These are phyloP conservation scores for Bremia lactucae DNA, from an alignment of 352 stramenopile genomes.

Conservation along the genomic window DNA sequence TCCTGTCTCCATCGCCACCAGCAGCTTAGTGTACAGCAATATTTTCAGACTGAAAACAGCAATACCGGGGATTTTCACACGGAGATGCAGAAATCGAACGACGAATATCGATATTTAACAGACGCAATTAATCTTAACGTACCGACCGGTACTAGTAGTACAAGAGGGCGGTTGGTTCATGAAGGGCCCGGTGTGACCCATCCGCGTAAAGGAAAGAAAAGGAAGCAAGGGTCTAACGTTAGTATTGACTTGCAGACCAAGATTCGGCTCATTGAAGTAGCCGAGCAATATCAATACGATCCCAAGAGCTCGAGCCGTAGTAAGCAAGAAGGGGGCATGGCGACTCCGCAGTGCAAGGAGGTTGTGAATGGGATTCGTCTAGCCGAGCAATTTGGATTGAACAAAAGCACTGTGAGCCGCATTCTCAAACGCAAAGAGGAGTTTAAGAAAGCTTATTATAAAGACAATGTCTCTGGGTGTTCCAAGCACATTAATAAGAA, in stretches of 20 bases:
- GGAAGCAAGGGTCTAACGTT: slow-evolving; percentile 46
- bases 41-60: slow-evolving; percentile 28
- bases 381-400: slow-evolving; percentile 63
- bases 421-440: slow-evolving; percentile 82
- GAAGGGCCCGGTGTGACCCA: neutral
- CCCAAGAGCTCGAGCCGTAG: slow-evolving; percentile 35
- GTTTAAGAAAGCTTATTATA: slow-evolving; percentile 83
- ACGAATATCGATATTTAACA: slow-evolving; percentile 35
- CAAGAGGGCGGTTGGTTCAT: slow-evolving; percentile 4
- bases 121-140: slow-evolving; percentile 22
- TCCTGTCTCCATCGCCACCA: slow-evolving; percentile 9
- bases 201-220: slow-evolving; percentile 30
- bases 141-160: slow-evolving; percentile 6
- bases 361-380: slow-evolving; percentile 65
- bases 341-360: slow-evolving; percentile 20
- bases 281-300: slow-evolving; percentile 75
- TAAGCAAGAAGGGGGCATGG: slow-evolving; percentile 18
- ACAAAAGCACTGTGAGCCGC: slow-evolving; percentile 76
- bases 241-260: slow-evolving; percentile 79
- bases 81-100: slow-evolving; percentile 37
- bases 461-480: slow-evolving; percentile 72
- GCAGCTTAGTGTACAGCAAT: slow-evolving; percentile 26
- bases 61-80: slow-evolving; percentile 23
- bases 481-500: slow-evolving; percentile 85
- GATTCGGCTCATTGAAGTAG: slow-evolving; percentile 74